Evolutionary conservation across 305 asterid genomes (phyloP).

Genomic region (Fraxinus floribunda): DNA sequence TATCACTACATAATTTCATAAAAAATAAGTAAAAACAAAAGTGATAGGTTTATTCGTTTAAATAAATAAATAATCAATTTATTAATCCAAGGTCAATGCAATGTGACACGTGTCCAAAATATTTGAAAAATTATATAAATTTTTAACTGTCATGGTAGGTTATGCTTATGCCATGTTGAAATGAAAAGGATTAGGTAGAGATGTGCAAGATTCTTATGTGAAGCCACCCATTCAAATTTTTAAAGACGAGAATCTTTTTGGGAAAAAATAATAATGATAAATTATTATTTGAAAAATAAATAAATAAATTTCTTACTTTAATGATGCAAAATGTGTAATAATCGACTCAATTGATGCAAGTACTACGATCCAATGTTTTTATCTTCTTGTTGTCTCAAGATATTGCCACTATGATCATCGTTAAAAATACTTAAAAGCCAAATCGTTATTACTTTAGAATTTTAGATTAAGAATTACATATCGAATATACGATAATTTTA

Average conservation of each 20-base stretch:
- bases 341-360: not conserved
- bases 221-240: not conserved
- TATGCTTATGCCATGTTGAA: constrained; percentile 1
- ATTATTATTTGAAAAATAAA: not conserved
- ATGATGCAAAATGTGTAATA: not conserved
- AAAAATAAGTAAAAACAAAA: not conserved
- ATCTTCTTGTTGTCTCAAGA: not conserved
- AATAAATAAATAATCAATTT: not conserved
- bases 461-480: not conserved
- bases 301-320: not conserved
- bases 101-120: constrained; percentile 25
- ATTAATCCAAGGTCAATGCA: not conserved
- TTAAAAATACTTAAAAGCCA: not conserved
- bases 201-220: not conserved
- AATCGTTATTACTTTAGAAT: not conserved
- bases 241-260: not conserved
- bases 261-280: not conserved
- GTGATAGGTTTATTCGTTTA: not conserved
- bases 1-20: not conserved
- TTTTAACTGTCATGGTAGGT: not conserved
- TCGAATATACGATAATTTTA: not conserved
- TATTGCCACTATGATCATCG: not conserved
- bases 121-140: not conserved
- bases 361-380: not conserved
- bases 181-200: not conserved